Base-by-base conservation (phyloP, 2,329 filamentous ascomycete genomes). In the Bipolaris gigantea region DNA sequence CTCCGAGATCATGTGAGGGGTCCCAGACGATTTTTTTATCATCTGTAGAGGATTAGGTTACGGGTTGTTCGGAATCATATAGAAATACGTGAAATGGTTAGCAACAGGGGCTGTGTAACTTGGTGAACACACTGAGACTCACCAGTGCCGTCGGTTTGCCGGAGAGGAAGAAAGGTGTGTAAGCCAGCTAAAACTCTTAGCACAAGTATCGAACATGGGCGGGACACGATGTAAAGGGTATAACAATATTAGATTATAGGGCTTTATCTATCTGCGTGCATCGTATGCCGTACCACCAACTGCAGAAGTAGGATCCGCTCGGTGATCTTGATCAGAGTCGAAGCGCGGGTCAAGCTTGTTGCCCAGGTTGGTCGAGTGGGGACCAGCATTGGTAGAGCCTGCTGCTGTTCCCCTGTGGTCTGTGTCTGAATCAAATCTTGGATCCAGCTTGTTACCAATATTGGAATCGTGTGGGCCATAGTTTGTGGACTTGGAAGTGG, bases 301-400 rank as follows among this genome's bases (percentile, higher is more conserved):
- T 5, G 52, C 52, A 3, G 60, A 59, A 38, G 50, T 49, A 23
- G 60, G 58, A 36, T 61, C 53, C 35, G 57, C 58, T 16, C 59
- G 56, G 30, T 63, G 57, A 38, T 61, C 52, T 23, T 49, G 41
- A 41, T 68, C 65, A n/a, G 62, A 66, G 40, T 65, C 66, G 19
- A 66, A 54, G n/a, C 62, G 56, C 13, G 75, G 73, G 47, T 76
- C 74, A 5, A 76, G 61, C 41, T 60, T 57, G 57, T 74, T 73
- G 4, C 63, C 57, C 16, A 67, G 38, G 33, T 73, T 68, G 18
- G 60, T 65, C 23, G 54, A 60, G 48, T 73, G 71, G 4, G 64
- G 60, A 4, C 70, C 71, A 11, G 57, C 58, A 18, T 71, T 72
- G 3, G 64, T 66, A 1, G 64, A 66, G 4, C 52, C 56, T 10